phyloP scores from a whole-genome alignment of 345 rosid genomes.

The Geranium brycei region DNA sequence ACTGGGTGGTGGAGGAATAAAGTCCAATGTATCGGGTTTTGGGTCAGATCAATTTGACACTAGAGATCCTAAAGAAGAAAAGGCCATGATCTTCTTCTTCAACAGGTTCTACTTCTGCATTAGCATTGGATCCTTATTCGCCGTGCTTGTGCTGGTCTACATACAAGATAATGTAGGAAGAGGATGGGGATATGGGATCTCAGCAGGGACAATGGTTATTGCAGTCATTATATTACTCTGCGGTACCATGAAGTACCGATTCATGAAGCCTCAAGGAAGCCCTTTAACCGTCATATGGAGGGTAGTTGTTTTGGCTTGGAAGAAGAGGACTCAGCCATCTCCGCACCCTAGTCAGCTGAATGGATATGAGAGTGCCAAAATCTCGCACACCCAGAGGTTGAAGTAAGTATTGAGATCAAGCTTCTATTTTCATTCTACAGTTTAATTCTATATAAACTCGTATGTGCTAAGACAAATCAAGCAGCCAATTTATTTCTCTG shows the following conservation, averaged over 20 bases:
- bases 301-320: slow-evolving; percentile 60
- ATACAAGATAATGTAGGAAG: slow-evolving; percentile 82
- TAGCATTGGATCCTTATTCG: slow-evolving; percentile 72
- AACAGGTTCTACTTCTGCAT: slow-evolving; percentile 58
- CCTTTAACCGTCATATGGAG: slow-evolving; percentile 77
- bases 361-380: slow-evolving; percentile 40
- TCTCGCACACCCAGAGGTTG: slow-evolving; percentile 44
- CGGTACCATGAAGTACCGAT: slow-evolving; percentile 59
- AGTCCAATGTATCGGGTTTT: slow-evolving; percentile 83
- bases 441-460: too few species aligned
- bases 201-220: slow-evolving; percentile 67
- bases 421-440: too few species aligned
- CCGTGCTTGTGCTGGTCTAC: slow-evolving; percentile 63
- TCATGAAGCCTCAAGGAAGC: slow-evolving; percentile 67
- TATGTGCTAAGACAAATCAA: too few species aligned
- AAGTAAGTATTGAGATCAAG: slow-evolving; percentile 22
- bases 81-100: slow-evolving; percentile 68
- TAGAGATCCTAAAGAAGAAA: slow-evolving; percentile 67
- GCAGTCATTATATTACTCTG: slow-evolving; percentile 44
- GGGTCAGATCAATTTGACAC: slow-evolving; percentile 80
- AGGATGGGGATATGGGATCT: slow-evolving; percentile 90
- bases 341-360: slow-evolving; percentile 37
- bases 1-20: slow-evolving; percentile 81
- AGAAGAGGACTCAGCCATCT: slow-evolving; percentile 39
- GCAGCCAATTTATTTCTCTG: too few species aligned